These are phyloP conservation scores for Amanita pseudoporphyria DNA, from an alignment of 768 basidiomycete genomes.

Conservation along the genomic window DNA sequence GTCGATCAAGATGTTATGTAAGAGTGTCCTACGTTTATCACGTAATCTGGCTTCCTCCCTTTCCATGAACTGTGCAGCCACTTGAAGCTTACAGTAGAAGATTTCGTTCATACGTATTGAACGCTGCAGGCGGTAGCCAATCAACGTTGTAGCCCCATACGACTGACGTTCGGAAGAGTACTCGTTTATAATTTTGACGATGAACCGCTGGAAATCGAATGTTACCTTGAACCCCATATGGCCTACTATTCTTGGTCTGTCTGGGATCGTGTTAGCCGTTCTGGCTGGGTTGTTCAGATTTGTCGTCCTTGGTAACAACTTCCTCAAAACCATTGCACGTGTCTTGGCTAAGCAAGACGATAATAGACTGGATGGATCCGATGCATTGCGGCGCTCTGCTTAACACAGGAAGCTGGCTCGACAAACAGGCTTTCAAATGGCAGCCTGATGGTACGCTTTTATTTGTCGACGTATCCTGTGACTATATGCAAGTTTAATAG, in stretches of 20 bases:
- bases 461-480: not conserved
- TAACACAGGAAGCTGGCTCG: constrained; percentile 72
- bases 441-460: constrained; percentile 68
- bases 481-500: constrained; percentile 26
- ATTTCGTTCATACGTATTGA: not conserved
- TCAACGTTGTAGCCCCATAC: not conserved
- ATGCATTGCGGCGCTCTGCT: constrained; percentile 65
- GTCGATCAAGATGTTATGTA: no score
- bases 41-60: no score
- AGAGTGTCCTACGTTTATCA: no score
- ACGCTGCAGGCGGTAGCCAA: not conserved
- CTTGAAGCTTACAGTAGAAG: no score
- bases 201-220: constrained; percentile 14
- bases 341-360: not conserved
- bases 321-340: not conserved
- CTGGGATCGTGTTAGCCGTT: constrained; percentile 28
- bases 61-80: no score
- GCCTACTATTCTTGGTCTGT: constrained; percentile 38
- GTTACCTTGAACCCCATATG: constrained; percentile 34
- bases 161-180: not conserved
- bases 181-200: constrained; percentile 3
- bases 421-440: constrained; percentile 59
- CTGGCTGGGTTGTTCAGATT: constrained; percentile 33
- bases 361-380: constrained; percentile 61
- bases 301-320: constrained; percentile 30